Conservation (phyloP, 208 protist species). For the Acanthamoeba castellanii region DNA sequence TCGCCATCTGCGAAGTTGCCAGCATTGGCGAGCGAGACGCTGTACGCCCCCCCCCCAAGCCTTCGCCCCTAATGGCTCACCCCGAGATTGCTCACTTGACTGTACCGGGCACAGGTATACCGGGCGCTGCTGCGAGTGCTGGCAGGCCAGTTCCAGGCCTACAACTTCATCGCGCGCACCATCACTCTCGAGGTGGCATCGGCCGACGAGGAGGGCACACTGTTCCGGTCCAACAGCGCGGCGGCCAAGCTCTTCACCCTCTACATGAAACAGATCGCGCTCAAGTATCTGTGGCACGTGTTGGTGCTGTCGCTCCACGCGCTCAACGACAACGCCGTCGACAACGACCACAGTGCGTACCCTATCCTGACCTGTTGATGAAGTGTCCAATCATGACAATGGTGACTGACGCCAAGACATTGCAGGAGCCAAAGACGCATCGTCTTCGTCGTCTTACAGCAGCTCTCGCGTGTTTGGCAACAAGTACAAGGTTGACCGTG, state of each 20-base stretch:
- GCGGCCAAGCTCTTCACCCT: constrained; percentile 57
- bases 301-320: neutral
- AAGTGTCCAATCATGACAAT: neutral
- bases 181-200: neutral
- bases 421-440: neutral
- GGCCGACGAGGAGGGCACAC: constrained; percentile 39
- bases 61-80: neutral
- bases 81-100: neutral
- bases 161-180: neutral
- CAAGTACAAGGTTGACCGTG: neutral
- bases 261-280: constrained; percentile 1
- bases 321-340: constrained; percentile 51
- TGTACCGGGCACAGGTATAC: neutral
- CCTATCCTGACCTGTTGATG: neutral
- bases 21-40: neutral
- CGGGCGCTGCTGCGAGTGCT: constrained; percentile 13
- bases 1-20: neutral
- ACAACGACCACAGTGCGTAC: neutral
- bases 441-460: neutral
- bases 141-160: neutral
- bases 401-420: no score
- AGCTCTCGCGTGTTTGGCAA: neutral
- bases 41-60: neutral
- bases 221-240: constrained; percentile 52
- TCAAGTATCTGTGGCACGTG: constrained; percentile 39